phyloP scores from a whole-genome alignment of 306 rosid species.

The Lablab purpureus region DNA sequence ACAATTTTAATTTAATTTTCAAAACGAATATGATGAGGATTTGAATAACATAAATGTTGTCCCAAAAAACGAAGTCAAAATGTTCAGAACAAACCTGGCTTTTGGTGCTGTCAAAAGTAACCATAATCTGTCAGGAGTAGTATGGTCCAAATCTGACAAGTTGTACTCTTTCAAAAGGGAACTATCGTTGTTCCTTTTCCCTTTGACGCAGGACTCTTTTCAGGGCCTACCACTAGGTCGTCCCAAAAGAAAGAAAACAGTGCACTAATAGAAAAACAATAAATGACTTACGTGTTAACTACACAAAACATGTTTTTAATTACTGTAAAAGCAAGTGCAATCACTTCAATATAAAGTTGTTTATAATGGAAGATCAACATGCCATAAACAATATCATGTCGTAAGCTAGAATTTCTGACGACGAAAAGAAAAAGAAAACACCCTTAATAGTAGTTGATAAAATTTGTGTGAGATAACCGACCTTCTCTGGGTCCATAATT shows the following conservation, averaged over 20 bases:
- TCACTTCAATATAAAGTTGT: not conserved
- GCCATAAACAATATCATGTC: not conserved
- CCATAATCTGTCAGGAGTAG: not conserved
- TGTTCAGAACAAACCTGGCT: not conserved
- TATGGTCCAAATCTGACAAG: slow-evolving; percentile 2
- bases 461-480: too few species aligned
- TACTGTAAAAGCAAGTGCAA: not conserved
- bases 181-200: not conserved
- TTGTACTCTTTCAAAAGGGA: not conserved
- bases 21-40: not conserved
- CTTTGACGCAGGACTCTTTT: not conserved
- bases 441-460: too few species aligned
- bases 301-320: not conserved
- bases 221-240: not conserved
- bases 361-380: too few species aligned
- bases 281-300: not conserved
- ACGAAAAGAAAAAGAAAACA: too few species aligned
- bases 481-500: too few species aligned
- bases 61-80: not conserved
- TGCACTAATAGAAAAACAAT: not conserved
- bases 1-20: not conserved
- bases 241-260: not conserved
- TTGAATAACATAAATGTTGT: not conserved
- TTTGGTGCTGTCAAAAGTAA: not conserved
- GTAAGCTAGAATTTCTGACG: too few species aligned